phyloP scores from a whole-genome alignment of 257 asterid species.

The Solanum chilense region DNA sequence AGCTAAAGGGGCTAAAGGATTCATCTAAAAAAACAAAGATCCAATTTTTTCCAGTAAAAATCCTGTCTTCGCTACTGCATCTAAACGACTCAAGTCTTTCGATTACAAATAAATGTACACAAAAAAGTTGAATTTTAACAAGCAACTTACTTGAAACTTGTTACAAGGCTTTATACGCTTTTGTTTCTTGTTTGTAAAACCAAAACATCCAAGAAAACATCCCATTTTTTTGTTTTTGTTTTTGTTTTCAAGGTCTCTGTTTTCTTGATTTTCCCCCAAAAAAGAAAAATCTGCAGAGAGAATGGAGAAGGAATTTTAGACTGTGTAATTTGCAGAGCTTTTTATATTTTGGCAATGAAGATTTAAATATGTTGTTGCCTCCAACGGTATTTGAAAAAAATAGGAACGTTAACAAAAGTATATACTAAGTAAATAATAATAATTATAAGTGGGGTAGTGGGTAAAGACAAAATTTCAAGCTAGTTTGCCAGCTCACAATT shows the following conservation, averaged over 20 bases:
- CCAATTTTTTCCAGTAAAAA: not conserved
- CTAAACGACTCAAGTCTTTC: not conserved
- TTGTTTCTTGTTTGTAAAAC: constrained; percentile 27
- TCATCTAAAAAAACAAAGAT: not conserved
- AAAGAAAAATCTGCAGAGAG: not conserved
- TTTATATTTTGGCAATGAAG: not conserved
- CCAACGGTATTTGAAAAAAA: constrained; percentile 37
- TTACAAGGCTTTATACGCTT: constrained; percentile 22
- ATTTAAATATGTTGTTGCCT: constrained; percentile 19
- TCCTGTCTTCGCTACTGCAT: not conserved
- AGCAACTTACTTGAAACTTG: constrained; percentile 5
- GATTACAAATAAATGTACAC: not conserved
- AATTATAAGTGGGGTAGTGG: constrained; percentile 14
- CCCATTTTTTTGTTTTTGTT: constrained; percentile 27
- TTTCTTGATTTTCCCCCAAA: not conserved
- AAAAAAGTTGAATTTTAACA: not conserved
- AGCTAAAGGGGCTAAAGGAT: not conserved
- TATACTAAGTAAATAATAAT: constrained; percentile 12
- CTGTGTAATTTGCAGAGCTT: not conserved
- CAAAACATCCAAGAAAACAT: constrained; percentile 69
- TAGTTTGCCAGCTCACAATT: not conserved
- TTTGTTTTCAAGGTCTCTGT: not conserved
- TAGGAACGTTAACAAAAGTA: constrained; percentile 54
- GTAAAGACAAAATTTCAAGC: not conserved
- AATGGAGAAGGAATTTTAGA: not conserved